phyloP scores from a whole-genome alignment of 2,329 filamentous ascomycete species.

The Harringtonia lauricola region DNA sequence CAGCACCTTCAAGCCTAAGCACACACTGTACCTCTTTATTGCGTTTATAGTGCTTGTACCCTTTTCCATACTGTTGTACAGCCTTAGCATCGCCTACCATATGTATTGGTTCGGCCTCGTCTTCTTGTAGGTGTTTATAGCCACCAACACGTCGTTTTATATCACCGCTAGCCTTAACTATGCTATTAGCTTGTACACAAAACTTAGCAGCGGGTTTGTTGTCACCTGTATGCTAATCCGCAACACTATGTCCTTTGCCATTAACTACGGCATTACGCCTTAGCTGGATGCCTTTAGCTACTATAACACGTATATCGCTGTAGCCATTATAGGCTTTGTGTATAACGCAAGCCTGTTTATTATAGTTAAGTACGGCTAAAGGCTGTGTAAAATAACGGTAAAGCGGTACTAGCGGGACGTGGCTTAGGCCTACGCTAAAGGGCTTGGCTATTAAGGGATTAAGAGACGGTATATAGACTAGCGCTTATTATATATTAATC shows the following conservation, averaged over 20 bases:
- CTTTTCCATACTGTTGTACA: conserved; percentile 12
- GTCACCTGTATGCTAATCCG: conserved; percentile 21
- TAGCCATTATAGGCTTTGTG: conserved; percentile 23
- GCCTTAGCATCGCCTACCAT: conserved; percentile 16
- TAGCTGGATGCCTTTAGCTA: conserved; percentile 23
- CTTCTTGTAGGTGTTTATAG: conserved; percentile 16
- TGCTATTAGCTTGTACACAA: conserved; percentile 19
- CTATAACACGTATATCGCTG: conserved; percentile 24
- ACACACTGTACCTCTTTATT: conserved; percentile 13
- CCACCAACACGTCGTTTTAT: conserved; percentile 17
- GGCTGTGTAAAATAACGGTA: conserved; percentile 25
- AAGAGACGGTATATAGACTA: no score
- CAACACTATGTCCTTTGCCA: conserved; percentile 27
- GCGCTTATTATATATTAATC: no score
- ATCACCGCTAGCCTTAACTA: conserved; percentile 16
- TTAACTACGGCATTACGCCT: conserved; percentile 23
- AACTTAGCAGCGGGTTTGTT: conserved; percentile 18
- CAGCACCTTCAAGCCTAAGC: conserved; percentile 15
- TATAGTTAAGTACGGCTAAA: conserved; percentile 36
- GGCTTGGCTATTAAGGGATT: conserved; percentile 7
- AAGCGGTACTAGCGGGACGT: conserved; percentile 26
- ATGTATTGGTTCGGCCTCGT: conserved; percentile 21
- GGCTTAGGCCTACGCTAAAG: conserved; percentile 13
- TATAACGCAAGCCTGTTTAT: conserved; percentile 29
- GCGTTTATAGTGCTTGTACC: conserved; percentile 11